phyloP scores from a whole-genome alignment of 2,329 filamentous ascomycete genomes.

The Aspergillus pseudoviridinutans region DNA sequence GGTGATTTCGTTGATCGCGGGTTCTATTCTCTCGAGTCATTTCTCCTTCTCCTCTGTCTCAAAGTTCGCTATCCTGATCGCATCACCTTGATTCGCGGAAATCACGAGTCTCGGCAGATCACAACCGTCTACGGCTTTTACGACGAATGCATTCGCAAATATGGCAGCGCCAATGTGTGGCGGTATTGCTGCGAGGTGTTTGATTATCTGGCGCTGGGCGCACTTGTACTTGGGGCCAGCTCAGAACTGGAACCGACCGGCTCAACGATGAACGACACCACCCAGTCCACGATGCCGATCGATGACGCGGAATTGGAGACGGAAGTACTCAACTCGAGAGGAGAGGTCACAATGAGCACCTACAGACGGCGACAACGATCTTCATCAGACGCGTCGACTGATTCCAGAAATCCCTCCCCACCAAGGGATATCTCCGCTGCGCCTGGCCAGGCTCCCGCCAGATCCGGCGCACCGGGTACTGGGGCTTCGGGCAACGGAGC shows the following conservation, averaged over 20 bases:
- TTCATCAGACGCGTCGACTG: slow-evolving; percentile 32
- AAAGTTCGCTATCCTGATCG: slow-evolving; percentile 97
- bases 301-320: slow-evolving; percentile 78
- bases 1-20: slow-evolving; percentile 97
- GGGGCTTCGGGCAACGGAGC: slow-evolving; percentile 68
- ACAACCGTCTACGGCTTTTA: slow-evolving; percentile 98
- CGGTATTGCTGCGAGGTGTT: slow-evolving; percentile 97
- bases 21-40: slow-evolving; percentile 96
- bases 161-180: slow-evolving; percentile 96
- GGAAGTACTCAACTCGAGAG: slow-evolving; percentile 83
- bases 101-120: slow-evolving; percentile 94
- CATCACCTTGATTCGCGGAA: slow-evolving; percentile 92
- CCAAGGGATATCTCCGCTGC: slow-evolving; percentile 43
- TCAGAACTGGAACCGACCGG: slow-evolving; percentile 60
- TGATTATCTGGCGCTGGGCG: slow-evolving; percentile 88
- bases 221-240: slow-evolving; percentile 81
- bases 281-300: slow-evolving; percentile 49
- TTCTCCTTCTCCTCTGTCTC: slow-evolving; percentile 88
- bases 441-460: slow-evolving; percentile 42
- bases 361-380: slow-evolving; percentile 31
- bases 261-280: slow-evolving; percentile 42
- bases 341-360: slow-evolving; percentile 65
- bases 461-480: slow-evolving; percentile 72
- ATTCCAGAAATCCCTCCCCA: slow-evolving; percentile 36
- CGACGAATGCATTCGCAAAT: slow-evolving; percentile 93